These are phyloP conservation scores for Anisodus tanguticus DNA, from an alignment of 257 asterid genomes.

Conservation along the genomic window DNA sequence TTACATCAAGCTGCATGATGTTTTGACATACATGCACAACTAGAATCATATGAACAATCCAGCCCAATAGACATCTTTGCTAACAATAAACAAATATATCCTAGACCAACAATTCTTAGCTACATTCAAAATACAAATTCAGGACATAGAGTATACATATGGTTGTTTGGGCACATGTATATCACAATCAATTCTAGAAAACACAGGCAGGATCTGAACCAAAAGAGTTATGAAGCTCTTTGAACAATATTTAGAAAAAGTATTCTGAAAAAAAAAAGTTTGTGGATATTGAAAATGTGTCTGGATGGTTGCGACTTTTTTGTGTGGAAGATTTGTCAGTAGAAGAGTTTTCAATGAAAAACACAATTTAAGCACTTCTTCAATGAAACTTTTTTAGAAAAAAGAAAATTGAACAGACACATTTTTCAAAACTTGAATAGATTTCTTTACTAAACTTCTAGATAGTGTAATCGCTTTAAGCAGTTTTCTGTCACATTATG, in stretches of 20 bases:
- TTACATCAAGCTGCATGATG: constrained; percentile 10
- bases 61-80: too few species aligned
- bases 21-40: background rate
- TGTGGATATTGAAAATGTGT: background rate
- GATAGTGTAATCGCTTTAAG: background rate
- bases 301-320: background rate
- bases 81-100: too few species aligned
- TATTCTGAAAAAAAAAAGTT: background rate
- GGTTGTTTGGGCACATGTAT: too few species aligned
- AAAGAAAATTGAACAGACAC: background rate
- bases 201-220: background rate
- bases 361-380: too few species aligned
- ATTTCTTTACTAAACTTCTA: background rate
- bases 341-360: background rate
- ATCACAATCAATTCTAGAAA: background rate
- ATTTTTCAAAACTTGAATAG: background rate
- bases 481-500: background rate
- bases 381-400: background rate
- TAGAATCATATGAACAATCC: background rate
- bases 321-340: too few species aligned
- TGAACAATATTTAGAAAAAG: background rate
- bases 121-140: too few species aligned
- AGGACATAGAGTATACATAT: too few species aligned
- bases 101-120: too few species aligned
- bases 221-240: background rate